These are phyloP conservation scores for Amanita phalloides DNA, from an alignment of 768 basidiomycete species.

Conservation along the genomic window DNA sequence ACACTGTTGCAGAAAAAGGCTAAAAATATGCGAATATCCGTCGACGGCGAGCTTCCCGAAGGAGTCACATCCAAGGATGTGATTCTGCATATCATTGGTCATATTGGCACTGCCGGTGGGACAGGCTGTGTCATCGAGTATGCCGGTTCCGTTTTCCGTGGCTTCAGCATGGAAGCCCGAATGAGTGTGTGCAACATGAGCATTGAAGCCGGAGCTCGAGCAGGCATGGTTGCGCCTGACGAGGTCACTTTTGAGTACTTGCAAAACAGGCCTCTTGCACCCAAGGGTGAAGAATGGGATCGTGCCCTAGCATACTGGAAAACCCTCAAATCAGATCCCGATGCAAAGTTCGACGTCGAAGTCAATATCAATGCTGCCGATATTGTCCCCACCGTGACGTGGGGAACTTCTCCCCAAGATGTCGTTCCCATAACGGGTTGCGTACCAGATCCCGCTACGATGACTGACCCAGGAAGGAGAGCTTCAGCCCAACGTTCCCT, in stretches of 20 bases:
- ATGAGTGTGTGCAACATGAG: constrained; percentile 95
- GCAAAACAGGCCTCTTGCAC: constrained; percentile 68
- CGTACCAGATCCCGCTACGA: constrained; percentile 66
- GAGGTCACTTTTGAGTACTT: constrained; percentile 82
- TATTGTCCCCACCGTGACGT: constrained; percentile 84
- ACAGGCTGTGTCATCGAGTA: constrained; percentile 90
- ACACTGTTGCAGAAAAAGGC: constrained; percentile 79
- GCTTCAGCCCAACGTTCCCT: constrained; percentile 67
- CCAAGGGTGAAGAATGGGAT: constrained; percentile 81
- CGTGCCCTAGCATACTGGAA: constrained; percentile 80
- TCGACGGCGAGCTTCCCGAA: constrained; percentile 70
- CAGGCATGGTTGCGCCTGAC: constrained; percentile 89
- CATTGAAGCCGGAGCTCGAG: constrained; percentile 87
- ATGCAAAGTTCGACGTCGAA: constrained; percentile 77
- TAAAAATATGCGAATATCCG: constrained; percentile 89
- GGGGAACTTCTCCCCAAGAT: constrained; percentile 91
- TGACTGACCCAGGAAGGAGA: constrained; percentile 54
- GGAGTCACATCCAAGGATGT: constrained; percentile 89
- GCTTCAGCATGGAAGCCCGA: constrained; percentile 82
- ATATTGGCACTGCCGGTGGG: constrained; percentile 90
- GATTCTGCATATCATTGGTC: constrained; percentile 81
- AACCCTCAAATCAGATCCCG: constrained; percentile 68
- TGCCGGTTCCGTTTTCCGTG: constrained; percentile 79
- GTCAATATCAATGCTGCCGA: constrained; percentile 73
- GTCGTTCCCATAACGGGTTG: constrained; percentile 72